phyloP scores from a whole-genome alignment of 257 asterid species.

The Agastache rugosa region DNA sequence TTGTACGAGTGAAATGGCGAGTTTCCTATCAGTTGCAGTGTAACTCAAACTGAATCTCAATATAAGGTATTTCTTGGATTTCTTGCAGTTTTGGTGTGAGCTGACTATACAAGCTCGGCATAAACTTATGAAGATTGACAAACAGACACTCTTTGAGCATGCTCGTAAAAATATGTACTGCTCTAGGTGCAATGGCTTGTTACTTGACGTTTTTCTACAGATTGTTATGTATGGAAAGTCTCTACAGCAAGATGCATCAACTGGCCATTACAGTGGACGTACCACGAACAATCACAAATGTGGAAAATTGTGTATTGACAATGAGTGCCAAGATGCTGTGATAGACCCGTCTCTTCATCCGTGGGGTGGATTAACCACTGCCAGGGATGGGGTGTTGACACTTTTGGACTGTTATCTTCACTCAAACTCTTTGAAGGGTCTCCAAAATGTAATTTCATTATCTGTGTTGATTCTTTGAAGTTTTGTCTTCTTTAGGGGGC shows the following conservation, averaged over 20 bases:
- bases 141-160: slow-evolving; percentile 89
- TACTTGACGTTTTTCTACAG: slow-evolving; percentile 90
- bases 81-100: slow-evolving; percentile 90
- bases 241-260: slow-evolving; percentile 68
- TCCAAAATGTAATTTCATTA: slow-evolving; percentile 70
- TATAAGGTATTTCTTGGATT: slow-evolving; percentile 8
- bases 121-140: slow-evolving; percentile 81
- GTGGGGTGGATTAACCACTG: slow-evolving; percentile 94
- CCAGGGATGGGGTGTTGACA: slow-evolving; percentile 84
- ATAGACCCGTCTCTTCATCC: slow-evolving; percentile 95
- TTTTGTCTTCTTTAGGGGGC: slow-evolving; percentile 19
- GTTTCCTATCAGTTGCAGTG: not conserved
- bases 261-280: slow-evolving; percentile 44
- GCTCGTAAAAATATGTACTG: slow-evolving; percentile 99
- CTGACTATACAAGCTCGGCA: slow-evolving; percentile 84
- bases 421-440: slow-evolving; percentile 80
- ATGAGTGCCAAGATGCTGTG: slow-evolving; percentile 67
- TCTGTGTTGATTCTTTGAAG: slow-evolving; percentile 15
- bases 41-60: slow-evolving; percentile 3
- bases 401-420: slow-evolving; percentile 79
- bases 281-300: slow-evolving; percentile 49
- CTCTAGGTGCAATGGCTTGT: slow-evolving; percentile 94
- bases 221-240: slow-evolving; percentile 95
- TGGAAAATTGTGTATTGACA: slow-evolving; percentile 44
- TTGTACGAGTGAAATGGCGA: not conserved